Evolutionary conservation across 164 flowering plant genomes (phyloP).

Genomic region (Kalanchoe fedtschenkoi): DNA sequence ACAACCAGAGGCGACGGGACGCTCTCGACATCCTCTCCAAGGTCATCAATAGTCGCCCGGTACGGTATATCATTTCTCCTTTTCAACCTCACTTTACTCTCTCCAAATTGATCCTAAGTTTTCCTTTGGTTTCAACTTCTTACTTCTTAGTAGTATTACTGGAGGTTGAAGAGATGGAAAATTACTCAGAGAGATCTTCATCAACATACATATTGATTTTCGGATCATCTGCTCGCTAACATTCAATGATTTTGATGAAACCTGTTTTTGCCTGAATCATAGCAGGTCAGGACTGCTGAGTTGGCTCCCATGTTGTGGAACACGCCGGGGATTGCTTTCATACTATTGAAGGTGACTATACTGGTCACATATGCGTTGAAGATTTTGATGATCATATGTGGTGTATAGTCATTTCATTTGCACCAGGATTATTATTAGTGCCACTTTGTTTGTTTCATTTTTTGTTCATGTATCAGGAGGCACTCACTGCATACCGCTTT

Average conservation of each 20-base stretch:
- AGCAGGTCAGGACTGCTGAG: not conserved
- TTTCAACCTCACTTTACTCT: no score
- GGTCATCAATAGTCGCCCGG: not conserved
- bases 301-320: slow-evolving; percentile 3
- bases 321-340: not conserved
- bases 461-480: not conserved
- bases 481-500: not conserved
- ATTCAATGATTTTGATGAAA: no score
- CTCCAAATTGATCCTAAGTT: no score
- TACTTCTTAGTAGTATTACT: no score
- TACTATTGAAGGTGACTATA: not conserved
- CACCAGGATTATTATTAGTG: not conserved
- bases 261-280: no score
- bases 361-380: not conserved
- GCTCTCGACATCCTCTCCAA: not conserved
- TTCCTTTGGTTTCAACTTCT: no score
- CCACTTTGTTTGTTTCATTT: not conserved
- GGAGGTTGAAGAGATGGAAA: no score
- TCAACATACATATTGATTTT: no score
- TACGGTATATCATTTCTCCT: no score
- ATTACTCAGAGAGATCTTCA: no score
- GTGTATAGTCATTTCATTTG: not conserved
- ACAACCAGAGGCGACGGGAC: not conserved
- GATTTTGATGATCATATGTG: not conserved
- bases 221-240: not conserved